Base-by-base conservation (phyloP, 345 rosid species). In the Durio zibethinus region DNA sequence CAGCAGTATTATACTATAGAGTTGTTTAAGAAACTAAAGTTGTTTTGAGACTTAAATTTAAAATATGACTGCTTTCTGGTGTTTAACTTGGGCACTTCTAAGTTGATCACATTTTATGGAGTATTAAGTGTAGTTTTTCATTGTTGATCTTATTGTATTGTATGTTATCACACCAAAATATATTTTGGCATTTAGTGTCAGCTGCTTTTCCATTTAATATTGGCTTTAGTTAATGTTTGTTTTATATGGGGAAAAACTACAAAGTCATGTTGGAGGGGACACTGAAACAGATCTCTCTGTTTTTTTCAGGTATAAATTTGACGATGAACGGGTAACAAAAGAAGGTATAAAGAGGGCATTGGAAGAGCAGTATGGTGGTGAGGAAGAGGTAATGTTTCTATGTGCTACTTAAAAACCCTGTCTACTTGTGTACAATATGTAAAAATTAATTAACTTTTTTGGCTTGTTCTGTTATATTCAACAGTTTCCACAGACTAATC, bases 311-410 rank as follows among this genome's bases (percentile, higher is more conserved):
- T 93, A 82, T 84, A 96, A 93, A 80, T 93, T 96, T 87, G 99
- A 96, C 75, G 99, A 96, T 89, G 99, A 96, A 76, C 90, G 99
- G 62, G 99, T 96, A 75, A 96, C 99, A 21, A 96, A 96, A 84
- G 99, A 93, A 88, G 97, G 93, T 78, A 73, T 84, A 78, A 92
- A 91, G 82, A 93, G 92, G 85, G 98, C 94, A 74, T 81, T 96
- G 79, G 99, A 96, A 77, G 99, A 96, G 83, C 99, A 96, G 78
- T 96, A 96, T 87, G 99, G 99, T 61, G 99, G 99, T 73, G 99
- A 96, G 83, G 99, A 96, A 85, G 99, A 96, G 98, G 99, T 96
- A 80, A 15, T 50, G n/a, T 75, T 78, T 79, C 31, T 40, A 57
- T 35, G 62, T 54, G 16, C 53, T 56, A 25, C 76, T 10, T 36